phyloP scores from a whole-genome alignment of 108 stramenopile species.

The Pseudonitzschia multiseries region DNA sequence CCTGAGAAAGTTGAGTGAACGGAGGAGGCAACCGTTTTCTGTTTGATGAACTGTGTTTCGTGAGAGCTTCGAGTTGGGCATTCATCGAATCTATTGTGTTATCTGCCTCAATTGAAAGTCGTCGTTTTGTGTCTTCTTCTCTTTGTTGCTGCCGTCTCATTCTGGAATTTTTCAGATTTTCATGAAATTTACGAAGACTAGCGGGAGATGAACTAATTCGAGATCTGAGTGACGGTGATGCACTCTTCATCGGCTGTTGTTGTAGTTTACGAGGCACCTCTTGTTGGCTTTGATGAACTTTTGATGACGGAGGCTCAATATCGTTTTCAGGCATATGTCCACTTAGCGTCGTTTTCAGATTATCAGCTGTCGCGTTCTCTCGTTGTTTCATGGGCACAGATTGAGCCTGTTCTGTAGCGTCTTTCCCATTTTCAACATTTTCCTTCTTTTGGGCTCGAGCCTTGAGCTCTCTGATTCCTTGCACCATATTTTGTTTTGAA shows the following conservation, averaged over 20 bases:
- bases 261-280: neutral
- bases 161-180: slow-evolving; percentile 24
- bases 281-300: neutral
- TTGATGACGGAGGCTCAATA: neutral
- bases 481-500: slow-evolving; percentile 26
- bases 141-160: slow-evolving; percentile 23
- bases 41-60: neutral
- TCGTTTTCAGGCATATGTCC: neutral
- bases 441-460: neutral
- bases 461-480: neutral
- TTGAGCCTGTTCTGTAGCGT: neutral
- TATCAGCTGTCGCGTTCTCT: neutral
- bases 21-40: slow-evolving; percentile 18
- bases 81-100: slow-evolving; percentile 26
- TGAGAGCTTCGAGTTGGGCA: slow-evolving; percentile 25
- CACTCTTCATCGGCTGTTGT: neutral
- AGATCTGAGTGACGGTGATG: slow-evolving; percentile 29
- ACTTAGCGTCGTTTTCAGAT: neutral
- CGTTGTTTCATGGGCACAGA: neutral
- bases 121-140: slow-evolving; percentile 20
- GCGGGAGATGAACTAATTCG: slow-evolving; percentile 19
- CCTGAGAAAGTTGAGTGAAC: neutral
- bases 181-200: slow-evolving; percentile 24
- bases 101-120: slow-evolving; percentile 19
- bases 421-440: neutral